These are phyloP conservation scores for Talaromyces sp. DNA, from an alignment of 2,329 filamentous ascomycete species.

Conservation along the genomic window DNA sequence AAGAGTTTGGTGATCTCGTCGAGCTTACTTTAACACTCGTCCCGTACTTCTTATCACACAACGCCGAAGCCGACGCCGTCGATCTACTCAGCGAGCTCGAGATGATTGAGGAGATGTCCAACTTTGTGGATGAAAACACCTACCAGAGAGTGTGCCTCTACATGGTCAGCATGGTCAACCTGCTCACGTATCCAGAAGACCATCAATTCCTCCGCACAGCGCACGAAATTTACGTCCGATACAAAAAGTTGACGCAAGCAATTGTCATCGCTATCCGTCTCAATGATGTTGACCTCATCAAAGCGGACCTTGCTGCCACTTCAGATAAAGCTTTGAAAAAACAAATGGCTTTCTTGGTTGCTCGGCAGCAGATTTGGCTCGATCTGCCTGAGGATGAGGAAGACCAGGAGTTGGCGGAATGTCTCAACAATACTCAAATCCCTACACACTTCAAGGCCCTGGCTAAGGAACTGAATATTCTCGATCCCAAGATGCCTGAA, in stretches of 20 bases:
- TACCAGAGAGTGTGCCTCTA: slow-evolving; percentile 92
- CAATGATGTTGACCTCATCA: slow-evolving; percentile 80
- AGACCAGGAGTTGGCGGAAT: slow-evolving; percentile 72
- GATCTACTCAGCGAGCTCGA: slow-evolving; percentile 96
- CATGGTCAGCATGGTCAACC: slow-evolving; percentile 98
- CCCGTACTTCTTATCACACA: slow-evolving; percentile 93
- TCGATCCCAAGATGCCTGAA: slow-evolving; percentile 94
- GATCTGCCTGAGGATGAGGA: slow-evolving; percentile 64
- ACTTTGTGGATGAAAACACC: slow-evolving; percentile 89
- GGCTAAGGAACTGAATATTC: slow-evolving; percentile 91
- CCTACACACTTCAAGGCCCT: slow-evolving; percentile 91
- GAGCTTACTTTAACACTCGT: slow-evolving; percentile 81
- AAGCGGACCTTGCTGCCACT: slow-evolving; percentile 73
- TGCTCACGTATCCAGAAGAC: slow-evolving; percentile 96
- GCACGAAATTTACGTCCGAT: slow-evolving; percentile 87
- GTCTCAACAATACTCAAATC: slow-evolving; percentile 79
- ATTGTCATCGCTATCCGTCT: slow-evolving; percentile 91
- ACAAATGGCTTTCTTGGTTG: slow-evolving; percentile 90
- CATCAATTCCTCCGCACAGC: slow-evolving; percentile 90
- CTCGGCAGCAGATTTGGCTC: slow-evolving; percentile 82
- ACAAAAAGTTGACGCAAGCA: slow-evolving; percentile 89
- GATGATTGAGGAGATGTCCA: slow-evolving; percentile 86
- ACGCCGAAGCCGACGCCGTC: slow-evolving; percentile 95
- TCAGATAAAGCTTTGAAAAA: slow-evolving; percentile 79
- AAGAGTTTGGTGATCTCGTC: slow-evolving; percentile 76